Conservation (phyloP, 176 grass and related monocot species). For the Otatea glauca region DNA sequence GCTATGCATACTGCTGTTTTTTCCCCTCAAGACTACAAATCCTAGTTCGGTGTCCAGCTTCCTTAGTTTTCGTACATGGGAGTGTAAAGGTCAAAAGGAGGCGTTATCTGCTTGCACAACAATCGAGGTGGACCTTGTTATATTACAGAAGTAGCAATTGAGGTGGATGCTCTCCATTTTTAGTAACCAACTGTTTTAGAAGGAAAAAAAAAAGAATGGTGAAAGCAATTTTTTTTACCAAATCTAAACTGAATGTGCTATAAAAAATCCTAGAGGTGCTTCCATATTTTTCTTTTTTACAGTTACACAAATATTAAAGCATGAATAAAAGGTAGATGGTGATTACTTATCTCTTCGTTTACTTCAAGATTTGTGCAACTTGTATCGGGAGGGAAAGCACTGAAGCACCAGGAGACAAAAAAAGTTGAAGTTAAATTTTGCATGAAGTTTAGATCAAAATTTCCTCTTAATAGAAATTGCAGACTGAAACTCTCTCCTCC, state of each 20-base stretch:
- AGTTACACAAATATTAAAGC: no score
- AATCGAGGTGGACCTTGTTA: background rate
- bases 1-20: background rate
- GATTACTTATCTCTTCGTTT: no score
- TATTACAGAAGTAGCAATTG: background rate
- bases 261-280: background rate
- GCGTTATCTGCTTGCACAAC: background rate
- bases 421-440: background rate
- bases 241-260: background rate
- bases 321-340: no score
- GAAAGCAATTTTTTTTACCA: background rate
- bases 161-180: background rate
- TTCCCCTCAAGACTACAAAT: background rate
- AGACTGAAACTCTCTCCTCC: background rate
- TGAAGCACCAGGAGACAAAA: background rate
- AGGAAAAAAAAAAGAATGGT: background rate
- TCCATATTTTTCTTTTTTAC: no score
- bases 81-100: background rate
- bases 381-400: no score
- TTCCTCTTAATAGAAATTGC: background rate
- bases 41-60: constrained; percentile 4
- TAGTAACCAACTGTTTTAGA: background rate
- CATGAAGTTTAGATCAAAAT: background rate
- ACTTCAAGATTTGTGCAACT: no score
- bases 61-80: background rate